Evolutionary conservation across 2,329 filamentous ascomycete genomes (phyloP).

Genomic region (Bimuria novae-zelandiae): DNA sequence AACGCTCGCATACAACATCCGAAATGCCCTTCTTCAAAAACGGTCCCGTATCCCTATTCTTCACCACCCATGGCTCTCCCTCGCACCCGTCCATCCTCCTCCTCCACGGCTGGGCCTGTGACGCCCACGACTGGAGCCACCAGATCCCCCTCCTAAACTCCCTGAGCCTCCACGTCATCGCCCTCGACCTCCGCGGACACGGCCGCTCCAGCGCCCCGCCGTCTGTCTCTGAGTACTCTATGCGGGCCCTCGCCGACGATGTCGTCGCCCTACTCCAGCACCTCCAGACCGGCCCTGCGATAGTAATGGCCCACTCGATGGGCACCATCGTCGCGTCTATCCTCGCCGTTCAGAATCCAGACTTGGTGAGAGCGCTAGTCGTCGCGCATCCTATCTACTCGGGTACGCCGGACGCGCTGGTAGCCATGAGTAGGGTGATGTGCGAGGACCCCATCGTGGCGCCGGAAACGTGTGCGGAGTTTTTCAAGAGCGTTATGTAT

Average conservation of each 20-base stretch:
- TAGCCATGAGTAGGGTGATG: constrained; percentile 11
- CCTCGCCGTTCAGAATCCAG: constrained; percentile 17
- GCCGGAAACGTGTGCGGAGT: constrained; percentile 1
- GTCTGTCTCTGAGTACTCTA: constrained; percentile 9
- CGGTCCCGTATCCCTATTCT: constrained; percentile 17
- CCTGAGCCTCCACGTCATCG: constrained; percentile 19
- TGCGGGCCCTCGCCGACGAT: constrained; percentile 15
- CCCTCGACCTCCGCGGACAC: constrained; percentile 27
- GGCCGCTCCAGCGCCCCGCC: constrained; percentile 19
- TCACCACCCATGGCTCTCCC: constrained; percentile 47
- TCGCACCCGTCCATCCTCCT: constrained; percentile 77
- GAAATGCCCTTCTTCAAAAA: constrained; percentile 16
- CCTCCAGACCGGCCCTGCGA: constrained; percentile 5
- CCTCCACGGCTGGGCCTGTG: constrained; percentile 63
- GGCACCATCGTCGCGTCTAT: constrained; percentile 15
- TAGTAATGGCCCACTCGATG: constrained; percentile 23
- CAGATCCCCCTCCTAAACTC: constrained; percentile 23
- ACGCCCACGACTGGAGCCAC: constrained; percentile 24
- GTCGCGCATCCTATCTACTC: constrained; percentile 24
- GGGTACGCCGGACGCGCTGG: constrained; percentile 11
- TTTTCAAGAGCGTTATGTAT: constrained; percentile 17
- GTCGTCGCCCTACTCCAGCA: constrained; percentile 16
- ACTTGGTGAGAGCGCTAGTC: constrained; percentile 16
- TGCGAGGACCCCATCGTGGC: not conserved
- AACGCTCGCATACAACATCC: not conserved